A percentile compares a stretch with the other conserved stretches of the same genome.
These are phyloP conservation scores for Tetrapisispora namnaoensis DNA, from an alignment of 805 yeast species.

Conservation along the genomic window DNA sequence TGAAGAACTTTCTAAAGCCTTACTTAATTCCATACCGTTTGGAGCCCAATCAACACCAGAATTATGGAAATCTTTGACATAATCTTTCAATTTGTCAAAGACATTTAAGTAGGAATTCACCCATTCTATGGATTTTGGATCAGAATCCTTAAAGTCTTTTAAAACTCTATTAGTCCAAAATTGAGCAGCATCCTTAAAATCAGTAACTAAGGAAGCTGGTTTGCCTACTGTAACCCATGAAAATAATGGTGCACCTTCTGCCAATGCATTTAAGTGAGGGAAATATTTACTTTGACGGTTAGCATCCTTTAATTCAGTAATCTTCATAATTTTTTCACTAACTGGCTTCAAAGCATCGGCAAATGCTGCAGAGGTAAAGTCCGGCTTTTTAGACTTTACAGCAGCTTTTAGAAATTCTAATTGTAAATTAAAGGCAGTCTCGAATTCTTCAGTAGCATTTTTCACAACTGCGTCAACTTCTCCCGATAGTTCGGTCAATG, in stretches of 20 bases:
- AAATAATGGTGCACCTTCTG: conserved; percentile 82
- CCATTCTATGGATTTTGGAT: conserved; percentile 69
- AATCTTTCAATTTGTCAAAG: conserved; percentile 60
- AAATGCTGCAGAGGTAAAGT: conserved; percentile 42
- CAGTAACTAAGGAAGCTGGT: conserved; percentile 68
- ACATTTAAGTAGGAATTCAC: conserved; percentile 53
- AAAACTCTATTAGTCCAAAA: conserved; percentile 89
- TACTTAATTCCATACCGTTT: conserved; percentile 47
- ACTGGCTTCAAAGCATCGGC: conserved; percentile 57
- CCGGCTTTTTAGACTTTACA: conserved; percentile 55
- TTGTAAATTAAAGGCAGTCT: conserved; percentile 49
- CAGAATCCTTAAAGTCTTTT: conserved; percentile 71
- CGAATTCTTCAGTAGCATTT: conserved; percentile 37
- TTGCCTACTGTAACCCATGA: conserved; percentile 82
- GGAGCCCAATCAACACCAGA: conserved; percentile 79
- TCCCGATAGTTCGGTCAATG: conserved; percentile 39
- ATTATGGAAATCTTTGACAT: conserved; percentile 67
- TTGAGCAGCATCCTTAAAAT: conserved; percentile 82
- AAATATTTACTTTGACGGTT: conserved; percentile 57
- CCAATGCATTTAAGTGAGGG: conserved; percentile 70
- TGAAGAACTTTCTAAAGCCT: conserved; percentile 7
- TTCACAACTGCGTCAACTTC: conserved; percentile 41
- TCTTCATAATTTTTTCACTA: conserved; percentile 46
- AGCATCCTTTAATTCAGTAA: conserved; percentile 59
- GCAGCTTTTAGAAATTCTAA: conserved; percentile 51